Evolutionary conservation across 345 rosid genomes (phyloP), one percentile per base, ranked within the genome.

Genomic region (Acer negundo): DNA sequence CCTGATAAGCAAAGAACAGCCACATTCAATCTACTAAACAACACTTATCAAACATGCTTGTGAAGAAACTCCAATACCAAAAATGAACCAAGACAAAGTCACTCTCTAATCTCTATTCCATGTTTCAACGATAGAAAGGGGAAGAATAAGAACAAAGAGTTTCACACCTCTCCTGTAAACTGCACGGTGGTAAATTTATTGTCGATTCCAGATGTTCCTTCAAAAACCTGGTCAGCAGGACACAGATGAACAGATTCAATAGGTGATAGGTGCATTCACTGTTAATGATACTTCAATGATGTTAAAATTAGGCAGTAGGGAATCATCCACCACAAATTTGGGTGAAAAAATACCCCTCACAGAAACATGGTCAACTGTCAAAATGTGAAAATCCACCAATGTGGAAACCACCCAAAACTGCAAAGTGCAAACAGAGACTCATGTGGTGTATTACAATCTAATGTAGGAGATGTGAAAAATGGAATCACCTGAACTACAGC

Each of bases 161-260:
- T 20, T 55, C 72, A 72, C 80, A 94, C 98, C 97, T 94, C 97
- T 82, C 98, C 98, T 11, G 98, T 94, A 80, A 94, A 94, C 84
- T 94, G 98, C 61, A 94, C 97, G 7, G 98, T 94, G 0, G 98
- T 94, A 84, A 80, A 94, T 83, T 94, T 94, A 86, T 92, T 94
- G 81, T 94, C 98, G 62, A 94, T 94, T 67, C 98, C 98, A 76
- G 98, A 92, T 72, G 98, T 94, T 80, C 98, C 98, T 88, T 94
- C 98, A 82, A 94, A 94, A 23, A 94, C 98, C 97, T 94, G 79
- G 55, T 12, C 62, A 78, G 62, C 16, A 82, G 77, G 58, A 77
- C 23, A 76, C 53, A 10, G 68, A 53, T 31, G 47, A 22, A 71
- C 6, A 77, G 78, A 26, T 65, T 66, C 58, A 23, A 65, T 17